Evolutionary conservation across 192 early-diverging fungal species (phyloP).

Genomic region (Pilaira anomala): DNA sequence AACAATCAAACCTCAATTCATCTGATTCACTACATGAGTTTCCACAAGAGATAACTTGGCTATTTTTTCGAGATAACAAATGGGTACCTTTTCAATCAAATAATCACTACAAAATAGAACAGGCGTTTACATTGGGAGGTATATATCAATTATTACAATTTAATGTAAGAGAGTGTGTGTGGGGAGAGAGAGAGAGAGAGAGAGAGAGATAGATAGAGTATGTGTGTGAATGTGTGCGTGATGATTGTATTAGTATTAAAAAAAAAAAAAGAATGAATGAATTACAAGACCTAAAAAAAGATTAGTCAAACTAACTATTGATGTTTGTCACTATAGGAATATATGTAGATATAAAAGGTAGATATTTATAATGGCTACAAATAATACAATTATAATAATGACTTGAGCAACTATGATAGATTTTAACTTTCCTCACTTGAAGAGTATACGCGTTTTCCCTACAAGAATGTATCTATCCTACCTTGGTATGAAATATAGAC

Average conservation of each 20-base stretch:
- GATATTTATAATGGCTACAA: too few species aligned
- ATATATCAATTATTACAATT: background rate
- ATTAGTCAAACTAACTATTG: background rate
- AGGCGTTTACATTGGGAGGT: constrained; percentile 42
- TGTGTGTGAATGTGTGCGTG: too few species aligned
- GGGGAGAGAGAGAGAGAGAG: too few species aligned
- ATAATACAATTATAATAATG: background rate
- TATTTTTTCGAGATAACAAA: constrained; percentile 38
- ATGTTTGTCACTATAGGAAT: constrained; percentile 24
- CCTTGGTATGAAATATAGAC: constrained; percentile 40
- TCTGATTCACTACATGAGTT: constrained; percentile 11
- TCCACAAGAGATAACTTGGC: constrained; percentile 37
- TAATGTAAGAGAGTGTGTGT: background rate
- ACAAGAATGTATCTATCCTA: constrained; percentile 41
- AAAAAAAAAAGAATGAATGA: background rate
- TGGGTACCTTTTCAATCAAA: constrained; percentile 38
- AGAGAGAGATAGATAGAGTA: too few species aligned
- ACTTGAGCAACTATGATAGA: constrained; percentile 17
- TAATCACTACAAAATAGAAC: constrained; percentile 40
- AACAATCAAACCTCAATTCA: background rate
- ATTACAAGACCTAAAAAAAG: background rate
- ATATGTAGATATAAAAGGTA: constrained; percentile 36
- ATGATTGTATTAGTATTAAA: background rate
- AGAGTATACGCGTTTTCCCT: constrained; percentile 40
- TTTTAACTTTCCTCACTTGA: constrained; percentile 35